Conservation (phyloP, 768 basidiomycete genomes). For the Russula sp. region DNA sequence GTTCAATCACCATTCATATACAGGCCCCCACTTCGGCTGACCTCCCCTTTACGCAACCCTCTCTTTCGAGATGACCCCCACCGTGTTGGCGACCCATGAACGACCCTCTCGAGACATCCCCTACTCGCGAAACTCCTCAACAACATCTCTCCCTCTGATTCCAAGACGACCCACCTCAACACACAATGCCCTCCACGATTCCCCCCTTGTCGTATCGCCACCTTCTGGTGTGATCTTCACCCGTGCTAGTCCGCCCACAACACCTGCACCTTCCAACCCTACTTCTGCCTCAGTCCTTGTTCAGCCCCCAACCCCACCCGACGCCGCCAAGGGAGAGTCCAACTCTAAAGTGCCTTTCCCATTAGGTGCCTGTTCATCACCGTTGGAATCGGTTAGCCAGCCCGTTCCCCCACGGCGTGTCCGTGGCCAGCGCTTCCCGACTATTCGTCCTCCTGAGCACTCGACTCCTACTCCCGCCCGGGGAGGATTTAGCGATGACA, state of each 20-base stretch:
- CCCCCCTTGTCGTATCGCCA: slow-evolving; percentile 9
- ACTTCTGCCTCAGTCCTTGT: slow-evolving; percentile 22
- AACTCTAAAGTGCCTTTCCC: slow-evolving; percentile 15
- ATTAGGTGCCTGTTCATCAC: slow-evolving; percentile 20
- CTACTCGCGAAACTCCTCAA: slow-evolving; percentile 45
- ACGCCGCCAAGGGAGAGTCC: slow-evolving; percentile 9
- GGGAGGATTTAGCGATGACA: slow-evolving; percentile 13
- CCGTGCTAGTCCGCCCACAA: slow-evolving; percentile 15
- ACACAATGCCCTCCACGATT: slow-evolving; percentile 24
- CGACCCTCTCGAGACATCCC: slow-evolving; percentile 23
- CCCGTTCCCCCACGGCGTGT: slow-evolving; percentile 28
- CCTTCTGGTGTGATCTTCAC: slow-evolving; percentile 16
- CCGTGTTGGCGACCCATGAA: slow-evolving; percentile 20
- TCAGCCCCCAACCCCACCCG: slow-evolving; percentile 27
- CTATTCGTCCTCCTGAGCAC: slow-evolving; percentile 34
- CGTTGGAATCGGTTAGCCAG: slow-evolving; percentile 26
- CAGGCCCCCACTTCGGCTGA: background rate
- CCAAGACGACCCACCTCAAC: slow-evolving; percentile 43
- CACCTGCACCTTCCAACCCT: background rate
- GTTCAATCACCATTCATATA: slow-evolving; percentile 20
- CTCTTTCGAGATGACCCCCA: slow-evolving; percentile 17
- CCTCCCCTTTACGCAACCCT: background rate
- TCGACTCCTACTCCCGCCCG: slow-evolving; percentile 42
- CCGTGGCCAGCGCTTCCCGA: slow-evolving; percentile 27
- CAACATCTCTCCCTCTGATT: slow-evolving; percentile 55